Evolutionary conservation across 1,284 basidiomycete species (phyloP), one percentile per base, ranked within the genome.

Genomic region (Wolfiporia cocos): DNA sequence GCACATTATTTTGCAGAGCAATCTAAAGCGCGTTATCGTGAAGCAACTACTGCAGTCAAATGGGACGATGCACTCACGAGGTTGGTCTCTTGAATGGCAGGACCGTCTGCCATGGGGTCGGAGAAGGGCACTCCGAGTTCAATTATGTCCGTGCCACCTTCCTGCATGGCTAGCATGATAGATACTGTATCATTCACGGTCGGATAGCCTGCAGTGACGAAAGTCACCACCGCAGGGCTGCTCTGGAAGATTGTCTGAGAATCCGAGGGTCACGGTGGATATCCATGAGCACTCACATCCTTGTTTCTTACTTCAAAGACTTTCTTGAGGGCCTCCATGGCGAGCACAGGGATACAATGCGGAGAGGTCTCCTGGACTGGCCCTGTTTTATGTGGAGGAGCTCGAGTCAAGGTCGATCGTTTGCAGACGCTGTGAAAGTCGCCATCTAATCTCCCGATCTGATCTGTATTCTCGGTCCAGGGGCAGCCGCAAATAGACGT

Each of bases 71-170:
- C 6, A 66, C 84, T 52, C 47, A 94, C 92, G 26, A 86, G 86
- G 66, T 97, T 98, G 34, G 88, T 81, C 52, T 86, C 84, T 62
- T 98, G 95, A 50, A 99, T 98, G 4, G 82, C 80, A 17, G 85
- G 86, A 0, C 95, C 88, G 67, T 99, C 95, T 1, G 92, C 95
- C 54, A 93, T 90, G 7, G 95, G 95, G 69, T 99, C 95, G 44
- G 89, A 93, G 71, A 97, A 98, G 0, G 93, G 95, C 28, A 98
- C 78, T 20, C 96, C 96, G 24, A 99, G 76, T 66, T 99, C 95
- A 51, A 99, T 95, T 51, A 98, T 81, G 63, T 98, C 93, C 35
- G 91, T 81, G 18, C 95, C 96, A 37, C 94, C 95, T 34, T 78
- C 76, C 65, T 98, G 86, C 77, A 99, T 87, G 17, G 87, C 87